Base-by-base conservation (phyloP, 345 rosid species). In the Stellera chamaejasme region DNA sequence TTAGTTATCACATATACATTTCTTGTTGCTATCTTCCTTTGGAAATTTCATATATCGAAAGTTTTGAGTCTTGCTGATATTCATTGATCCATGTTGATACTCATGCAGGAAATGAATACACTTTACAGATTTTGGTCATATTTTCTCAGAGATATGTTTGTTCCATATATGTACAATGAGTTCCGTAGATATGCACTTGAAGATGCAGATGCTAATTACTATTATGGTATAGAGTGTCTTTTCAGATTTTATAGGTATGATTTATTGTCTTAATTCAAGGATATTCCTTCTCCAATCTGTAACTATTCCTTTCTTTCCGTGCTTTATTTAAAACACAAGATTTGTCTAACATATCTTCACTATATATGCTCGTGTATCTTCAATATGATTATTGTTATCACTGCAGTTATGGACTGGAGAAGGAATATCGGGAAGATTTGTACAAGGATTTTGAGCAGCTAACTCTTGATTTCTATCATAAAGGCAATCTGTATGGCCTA, bases 161-260 rank as follows among this genome's bases (percentile, higher is more conserved):
- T 79, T 28, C 81, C 78, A 47, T 77, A 94, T 27, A 82, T 93
- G 86, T 93, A 93, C 71, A 76, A 86, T 28, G 99, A 93, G 67
- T 93, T 93, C 73, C 75, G 60, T 70, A 89, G 81, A 73, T 60
- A 78, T 62, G 94, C 99, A 27, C 75, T 81, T 46, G 99, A 93
- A 69, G 99, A 92, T 75, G 89, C 94, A 27, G 81, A 85, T 57
- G 82, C 77, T 43, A 77, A 69, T 77, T 93, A 93, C 76, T 54
- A 78, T 71, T 93, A 93, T 71, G 99, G 99, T 54, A 58, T 79
- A 36, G 97, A 89, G 77, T 89, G 97, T 64, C 97, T 93, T 71
- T 93, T 93, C 81, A 82, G 99, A 75, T 93, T 89, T 72, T 93
- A 84, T 57, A 93, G 99, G 99, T 93, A 85, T 58, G 43, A 44